Base-by-base conservation (phyloP, 164 flowering plant species). In the Chimonanthus salicifolius region DNA sequence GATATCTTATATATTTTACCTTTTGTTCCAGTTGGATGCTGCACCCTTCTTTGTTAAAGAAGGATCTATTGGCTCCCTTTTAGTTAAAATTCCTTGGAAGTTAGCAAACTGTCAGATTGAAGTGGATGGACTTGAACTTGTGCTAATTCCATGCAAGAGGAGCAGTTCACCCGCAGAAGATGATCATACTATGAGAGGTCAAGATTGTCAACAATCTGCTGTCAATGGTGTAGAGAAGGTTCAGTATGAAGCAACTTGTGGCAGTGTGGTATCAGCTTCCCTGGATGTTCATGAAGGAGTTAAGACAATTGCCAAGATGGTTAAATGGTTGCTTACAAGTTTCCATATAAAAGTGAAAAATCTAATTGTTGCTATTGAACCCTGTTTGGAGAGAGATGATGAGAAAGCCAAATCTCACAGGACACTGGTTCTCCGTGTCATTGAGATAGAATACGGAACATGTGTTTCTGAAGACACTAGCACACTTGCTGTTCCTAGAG, bases 221-320 rank as follows among this genome's bases (percentile, higher is more conserved):
- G 69, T 63, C 13, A 58, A 64, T 58, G 84, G 78, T 58, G 20
- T 72, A 6, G 80, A 77, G 71, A 86, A 83, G 68, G 45, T 43
- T 49, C 85, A 79, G 20, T 66, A 75, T 78, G 89, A 85, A 54
- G 63, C 51, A 49, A 72, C 6, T 58, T 81, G 80, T 11, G 74
- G 73, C 71, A 62, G 78, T 76, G 67, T 68, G 3, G 76, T 74
- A 65, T 78, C 83, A 58, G 15, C 78, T 69, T 78, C 85, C 15
- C 67, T 81, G 70, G 88, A 89, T 85, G 87, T 93, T 71, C 98
- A 90, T 82, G 92, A 96, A 81, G 99, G 98, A 80, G 98, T 96
- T 54, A 92, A 92, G 83, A 84, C 87, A 46, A 85, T 96, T 84
- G 97, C 97, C 33, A 90, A 90, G 79, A 84, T 90, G 91, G 89